Evolutionary conservation across 2,329 filamentous ascomycete species (phyloP).

Genomic region (Fonsecaea multimorphosa): DNA sequence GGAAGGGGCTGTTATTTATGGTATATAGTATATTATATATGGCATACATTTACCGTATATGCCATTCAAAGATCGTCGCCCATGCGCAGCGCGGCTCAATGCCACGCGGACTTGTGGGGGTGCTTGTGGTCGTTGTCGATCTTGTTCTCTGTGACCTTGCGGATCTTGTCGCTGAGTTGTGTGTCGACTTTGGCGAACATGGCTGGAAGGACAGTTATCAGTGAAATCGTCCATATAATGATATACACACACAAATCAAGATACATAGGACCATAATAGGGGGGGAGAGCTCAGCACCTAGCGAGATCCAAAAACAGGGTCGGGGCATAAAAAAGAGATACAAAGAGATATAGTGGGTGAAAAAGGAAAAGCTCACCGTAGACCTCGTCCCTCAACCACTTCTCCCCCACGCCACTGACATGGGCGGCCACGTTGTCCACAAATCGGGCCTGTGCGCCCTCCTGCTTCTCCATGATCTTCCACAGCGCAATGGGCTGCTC

Average conservation of each 20-base stretch:
- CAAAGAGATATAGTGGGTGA: background rate
- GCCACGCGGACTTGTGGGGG: constrained; percentile 12
- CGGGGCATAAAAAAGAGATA: background rate
- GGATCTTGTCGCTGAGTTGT: constrained; percentile 8
- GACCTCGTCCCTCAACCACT: constrained; percentile 64
- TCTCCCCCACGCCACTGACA: constrained; percentile 60
- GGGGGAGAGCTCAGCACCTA: background rate
- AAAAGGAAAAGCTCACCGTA: constrained; percentile 48
- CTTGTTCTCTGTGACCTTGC: constrained; percentile 45
- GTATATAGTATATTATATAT: too few relatives aligned
- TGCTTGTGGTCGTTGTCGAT: constrained; percentile 2
- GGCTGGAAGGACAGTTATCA: background rate
- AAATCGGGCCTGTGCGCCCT: constrained; percentile 67
- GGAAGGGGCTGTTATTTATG: too few relatives aligned
- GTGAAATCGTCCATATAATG: too few relatives aligned
- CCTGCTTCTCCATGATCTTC: constrained; percentile 48
- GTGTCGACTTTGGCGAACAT: constrained; percentile 18
- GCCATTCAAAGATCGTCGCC: too few relatives aligned
- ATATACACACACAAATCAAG: too few relatives aligned
- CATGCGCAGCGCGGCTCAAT: too few relatives aligned
- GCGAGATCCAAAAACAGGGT: background rate
- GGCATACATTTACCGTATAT: too few relatives aligned
- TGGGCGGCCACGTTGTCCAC: constrained; percentile 66
- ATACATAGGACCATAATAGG: too few relatives aligned
- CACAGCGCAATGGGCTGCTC: constrained; percentile 54